Evolutionary conservation across 176 grass and related monocot genomes (phyloP).

Genomic region (Alloteropsis semialata): DNA sequence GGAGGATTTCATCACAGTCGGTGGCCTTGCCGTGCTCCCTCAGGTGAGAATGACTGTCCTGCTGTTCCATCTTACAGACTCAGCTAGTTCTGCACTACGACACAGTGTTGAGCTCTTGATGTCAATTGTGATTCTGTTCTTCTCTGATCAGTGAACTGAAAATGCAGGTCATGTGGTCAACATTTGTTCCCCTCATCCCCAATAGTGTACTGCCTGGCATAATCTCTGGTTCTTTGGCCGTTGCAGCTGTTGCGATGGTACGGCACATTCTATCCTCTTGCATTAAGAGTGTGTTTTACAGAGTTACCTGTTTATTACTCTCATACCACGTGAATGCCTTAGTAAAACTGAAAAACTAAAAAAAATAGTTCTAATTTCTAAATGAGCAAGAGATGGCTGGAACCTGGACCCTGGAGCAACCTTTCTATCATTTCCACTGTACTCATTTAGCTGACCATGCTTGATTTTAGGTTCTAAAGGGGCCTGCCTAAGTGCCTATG

Average conservation of each 20-base stretch:
- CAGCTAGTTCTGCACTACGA: not conserved
- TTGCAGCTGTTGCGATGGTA: conserved; percentile 72
- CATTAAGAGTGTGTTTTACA: not conserved
- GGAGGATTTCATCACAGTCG: conserved; percentile 91
- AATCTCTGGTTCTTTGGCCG: conserved; percentile 57
- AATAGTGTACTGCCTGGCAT: conserved; percentile 78
- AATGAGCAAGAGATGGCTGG: not conserved
- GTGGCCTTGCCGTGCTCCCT: conserved; percentile 79
- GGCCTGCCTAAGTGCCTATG: not conserved
- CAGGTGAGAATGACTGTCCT: conserved; percentile 49
- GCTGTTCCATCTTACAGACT: not conserved
- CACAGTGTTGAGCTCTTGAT: not conserved
- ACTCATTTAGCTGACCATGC: not conserved
- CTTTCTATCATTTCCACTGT: not conserved
- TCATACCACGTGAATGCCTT: not conserved
- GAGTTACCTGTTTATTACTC: not conserved
- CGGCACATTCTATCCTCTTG: conserved; percentile 18
- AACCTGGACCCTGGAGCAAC: too few species aligned
- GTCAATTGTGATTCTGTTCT: not conserved
- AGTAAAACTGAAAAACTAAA: not conserved
- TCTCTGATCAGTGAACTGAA: conserved; percentile 5
- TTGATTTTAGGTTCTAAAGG: conserved; percentile 8
- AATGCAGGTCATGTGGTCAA: conserved; percentile 96
- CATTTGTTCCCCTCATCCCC: conserved; percentile 90
- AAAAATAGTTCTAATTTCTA: not conserved